Evolutionary conservation across 805 yeast genomes (phyloP).

Genomic region (Teunomyces barrocoloradensis): DNA sequence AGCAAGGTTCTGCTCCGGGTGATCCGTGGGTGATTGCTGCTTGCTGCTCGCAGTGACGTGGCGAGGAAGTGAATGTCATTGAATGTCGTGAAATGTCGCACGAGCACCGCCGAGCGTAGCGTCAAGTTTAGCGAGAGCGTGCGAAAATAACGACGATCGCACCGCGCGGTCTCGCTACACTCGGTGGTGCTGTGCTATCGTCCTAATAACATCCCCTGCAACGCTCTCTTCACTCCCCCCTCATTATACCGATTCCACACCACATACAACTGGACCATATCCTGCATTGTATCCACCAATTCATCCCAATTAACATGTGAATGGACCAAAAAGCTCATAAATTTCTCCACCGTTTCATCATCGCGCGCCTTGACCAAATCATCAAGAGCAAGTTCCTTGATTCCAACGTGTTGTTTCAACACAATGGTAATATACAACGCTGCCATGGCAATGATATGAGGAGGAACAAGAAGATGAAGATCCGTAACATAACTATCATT

Average conservation of each 20-base stretch:
- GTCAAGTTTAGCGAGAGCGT: too few species aligned
- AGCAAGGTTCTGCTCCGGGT: too few species aligned
- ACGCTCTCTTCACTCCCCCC: conserved; percentile 47
- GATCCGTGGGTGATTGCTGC: too few species aligned
- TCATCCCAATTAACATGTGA: conserved; percentile 76
- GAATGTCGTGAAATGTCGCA: too few species aligned
- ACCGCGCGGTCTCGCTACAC: too few species aligned
- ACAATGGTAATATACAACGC: conserved; percentile 78
- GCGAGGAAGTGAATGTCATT: too few species aligned
- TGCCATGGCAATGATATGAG: conserved; percentile 81
- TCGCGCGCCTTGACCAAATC: conserved; percentile 38
- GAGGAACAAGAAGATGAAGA: conserved; percentile 77
- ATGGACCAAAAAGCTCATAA: conserved; percentile 66
- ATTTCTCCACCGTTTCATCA: conserved; percentile 48
- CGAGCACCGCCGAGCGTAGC: too few species aligned
- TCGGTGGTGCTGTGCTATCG: too few species aligned
- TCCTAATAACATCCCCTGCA: conserved; percentile 43
- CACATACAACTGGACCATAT: conserved; percentile 74
- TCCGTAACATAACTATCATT: conserved; percentile 91
- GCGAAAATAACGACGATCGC: too few species aligned
- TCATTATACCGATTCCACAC: conserved; percentile 88
- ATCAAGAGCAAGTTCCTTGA: conserved; percentile 30
- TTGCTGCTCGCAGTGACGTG: too few species aligned
- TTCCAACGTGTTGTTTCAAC: conserved; percentile 37
- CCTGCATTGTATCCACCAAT: conserved; percentile 81